Evolutionary conservation across 1,284 basidiomycete genomes (phyloP).

Genomic region (Kwoniella shivajii): DNA sequence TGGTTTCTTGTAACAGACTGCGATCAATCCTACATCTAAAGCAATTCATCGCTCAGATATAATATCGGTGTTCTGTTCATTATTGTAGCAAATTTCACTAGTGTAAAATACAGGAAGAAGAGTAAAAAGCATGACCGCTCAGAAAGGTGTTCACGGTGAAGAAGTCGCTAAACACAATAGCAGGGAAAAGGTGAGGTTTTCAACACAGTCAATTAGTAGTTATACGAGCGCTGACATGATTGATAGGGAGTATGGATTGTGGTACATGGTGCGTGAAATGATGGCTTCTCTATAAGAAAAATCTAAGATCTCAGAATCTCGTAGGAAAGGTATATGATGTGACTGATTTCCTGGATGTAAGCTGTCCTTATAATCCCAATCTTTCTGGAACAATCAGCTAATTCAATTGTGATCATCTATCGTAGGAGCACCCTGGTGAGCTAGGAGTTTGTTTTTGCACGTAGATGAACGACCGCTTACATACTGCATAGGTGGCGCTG

Average conservation of each 20-base stretch:
- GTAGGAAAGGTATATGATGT: conserved; percentile 71
- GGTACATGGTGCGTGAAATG: conserved; percentile 66
- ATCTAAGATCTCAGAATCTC: too few relatives aligned
- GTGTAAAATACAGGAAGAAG: neutral
- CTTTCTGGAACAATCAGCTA: too few relatives aligned
- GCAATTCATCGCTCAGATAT: too few relatives aligned
- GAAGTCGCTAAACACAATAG: conserved; percentile 52
- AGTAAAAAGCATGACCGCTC: conserved; percentile 24
- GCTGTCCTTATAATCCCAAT: too few relatives aligned
- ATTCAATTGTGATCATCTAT: neutral
- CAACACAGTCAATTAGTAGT: neutral
- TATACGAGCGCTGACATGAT: neutral
- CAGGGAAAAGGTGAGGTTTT: conserved; percentile 44
- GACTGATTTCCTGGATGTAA: conserved; percentile 68
- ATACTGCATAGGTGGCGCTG: conserved; percentile 59
- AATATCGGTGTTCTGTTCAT: too few relatives aligned
- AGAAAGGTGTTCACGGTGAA: conserved; percentile 46
- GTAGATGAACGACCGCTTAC: neutral
- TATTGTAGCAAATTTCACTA: neutral
- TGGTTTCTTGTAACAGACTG: too few relatives aligned
- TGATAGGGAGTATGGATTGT: conserved; percentile 81
- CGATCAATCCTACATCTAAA: too few relatives aligned
- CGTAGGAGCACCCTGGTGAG: conserved; percentile 66
- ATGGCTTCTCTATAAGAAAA: neutral
- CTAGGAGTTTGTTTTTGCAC: neutral